These are phyloP conservation scores for Fusarium dimerum DNA, from an alignment of 2,329 filamentous ascomycete genomes.

Conservation along the genomic window DNA sequence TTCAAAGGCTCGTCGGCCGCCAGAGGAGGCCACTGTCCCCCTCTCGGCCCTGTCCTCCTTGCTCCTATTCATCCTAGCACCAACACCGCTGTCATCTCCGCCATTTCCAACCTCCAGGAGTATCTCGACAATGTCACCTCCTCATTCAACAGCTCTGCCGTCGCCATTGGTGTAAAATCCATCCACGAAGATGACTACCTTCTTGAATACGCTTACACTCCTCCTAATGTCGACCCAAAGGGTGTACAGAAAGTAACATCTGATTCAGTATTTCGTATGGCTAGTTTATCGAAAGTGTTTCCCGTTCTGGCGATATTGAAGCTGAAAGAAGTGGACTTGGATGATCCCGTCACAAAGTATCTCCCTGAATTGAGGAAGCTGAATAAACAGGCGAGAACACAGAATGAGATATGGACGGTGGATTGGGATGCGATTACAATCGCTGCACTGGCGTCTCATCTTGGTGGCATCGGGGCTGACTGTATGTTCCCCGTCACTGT, in stretches of 20 bases:
- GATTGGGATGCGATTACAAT: conserved; percentile 14
- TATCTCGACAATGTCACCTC: not conserved
- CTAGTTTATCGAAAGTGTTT: conserved; percentile 9
- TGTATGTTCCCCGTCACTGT: rapidly evolving
- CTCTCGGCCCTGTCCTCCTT: conserved; percentile 1
- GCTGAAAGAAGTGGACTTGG: not conserved
- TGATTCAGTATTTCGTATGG: conserved; percentile 9
- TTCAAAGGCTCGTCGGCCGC: conserved; percentile 4
- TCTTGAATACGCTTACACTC: conserved; percentile 9
- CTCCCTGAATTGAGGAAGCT: conserved; percentile 7
- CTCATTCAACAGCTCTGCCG: not conserved
- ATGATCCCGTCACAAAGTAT: conserved; percentile 9
- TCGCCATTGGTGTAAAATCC: conserved; percentile 9
- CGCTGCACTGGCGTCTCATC: conserved; percentile 5
- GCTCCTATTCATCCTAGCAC: not conserved
- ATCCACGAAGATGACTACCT: conserved; percentile 6
- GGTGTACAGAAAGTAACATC: conserved; percentile 7
- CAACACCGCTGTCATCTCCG: conserved; percentile 1
- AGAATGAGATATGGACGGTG: conserved; percentile 7
- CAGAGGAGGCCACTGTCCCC: conserved; percentile 12
- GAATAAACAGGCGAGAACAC: conserved; percentile 5
- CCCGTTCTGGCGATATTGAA: conserved; percentile 7
- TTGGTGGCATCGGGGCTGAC: conserved; percentile 5
- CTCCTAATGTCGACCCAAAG: conserved; percentile 6
- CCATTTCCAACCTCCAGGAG: not conserved